Evolutionary conservation across 2,329 filamentous ascomycete genomes (phyloP).

Genomic region (Colletotrichum cordylinicola): DNA sequence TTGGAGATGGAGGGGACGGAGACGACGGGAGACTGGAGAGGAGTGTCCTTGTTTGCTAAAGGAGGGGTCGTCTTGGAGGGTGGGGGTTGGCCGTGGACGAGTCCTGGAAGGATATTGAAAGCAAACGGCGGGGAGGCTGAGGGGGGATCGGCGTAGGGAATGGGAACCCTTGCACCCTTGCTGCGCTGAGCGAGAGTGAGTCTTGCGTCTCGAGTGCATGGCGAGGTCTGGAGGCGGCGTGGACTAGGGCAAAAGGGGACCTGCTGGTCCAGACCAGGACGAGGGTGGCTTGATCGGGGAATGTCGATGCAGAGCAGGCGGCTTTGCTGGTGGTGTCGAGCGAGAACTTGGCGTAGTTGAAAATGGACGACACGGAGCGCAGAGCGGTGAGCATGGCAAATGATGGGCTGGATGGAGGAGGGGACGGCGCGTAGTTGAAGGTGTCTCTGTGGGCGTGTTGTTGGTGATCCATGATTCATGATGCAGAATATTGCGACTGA

Average conservation of each 20-base stretch:
- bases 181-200: not conserved
- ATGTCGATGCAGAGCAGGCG: not conserved
- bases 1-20: slow-evolving; percentile 3
- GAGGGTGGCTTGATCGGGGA: slow-evolving; percentile 5
- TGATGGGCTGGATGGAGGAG: not conserved
- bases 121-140: slow-evolving; percentile 15
- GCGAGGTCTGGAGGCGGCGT: not conserved
- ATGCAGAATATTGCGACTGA: not conserved
- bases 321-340: not conserved
- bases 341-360: not conserved
- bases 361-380: not conserved
- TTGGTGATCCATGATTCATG: slow-evolving; percentile 10
- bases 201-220: not conserved
- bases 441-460: not conserved
- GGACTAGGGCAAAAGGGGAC: not conserved
- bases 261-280: slow-evolving; percentile 3
- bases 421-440: not conserved
- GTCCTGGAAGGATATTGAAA: not conserved
- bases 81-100: slow-evolving; percentile 8
- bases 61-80: not conserved
- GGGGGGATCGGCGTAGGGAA: slow-evolving; percentile 9
- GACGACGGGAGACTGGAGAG: not conserved
- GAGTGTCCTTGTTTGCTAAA: not conserved
- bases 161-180: not conserved
- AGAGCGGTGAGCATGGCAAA: slow-evolving; percentile 1